phyloP scores from a whole-genome alignment of 2,329 filamentous ascomycete species.

The Ascocoryne sarcoides region DNA sequence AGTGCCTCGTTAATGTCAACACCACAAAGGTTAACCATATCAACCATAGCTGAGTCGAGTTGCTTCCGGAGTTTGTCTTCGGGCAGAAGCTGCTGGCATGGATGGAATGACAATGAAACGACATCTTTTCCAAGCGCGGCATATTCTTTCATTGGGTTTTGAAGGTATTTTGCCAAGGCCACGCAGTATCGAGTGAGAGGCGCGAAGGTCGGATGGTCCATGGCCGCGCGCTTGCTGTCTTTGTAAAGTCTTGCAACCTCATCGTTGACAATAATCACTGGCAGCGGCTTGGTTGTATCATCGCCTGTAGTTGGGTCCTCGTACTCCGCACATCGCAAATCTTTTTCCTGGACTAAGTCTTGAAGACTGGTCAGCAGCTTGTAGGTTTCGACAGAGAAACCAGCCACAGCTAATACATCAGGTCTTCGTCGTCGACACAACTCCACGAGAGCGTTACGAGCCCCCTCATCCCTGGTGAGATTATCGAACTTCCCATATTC shows the following conservation, averaged over 20 bases:
- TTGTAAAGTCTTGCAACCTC: slow-evolving; percentile 96
- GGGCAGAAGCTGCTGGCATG: slow-evolving; percentile 80
- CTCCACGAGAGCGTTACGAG: slow-evolving; percentile 63
- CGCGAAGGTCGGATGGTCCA: slow-evolving; percentile 73
- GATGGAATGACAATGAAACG: slow-evolving; percentile 76
- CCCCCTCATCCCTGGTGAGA: slow-evolving; percentile 60
- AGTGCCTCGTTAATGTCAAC: slow-evolving; percentile 93
- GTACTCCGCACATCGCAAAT: slow-evolving; percentile 72
- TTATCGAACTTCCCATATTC: slow-evolving; percentile 85
- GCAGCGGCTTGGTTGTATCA: slow-evolving; percentile 68
- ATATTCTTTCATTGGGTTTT: slow-evolving; percentile 95
- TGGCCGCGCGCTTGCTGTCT: slow-evolving; percentile 68
- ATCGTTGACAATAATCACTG: slow-evolving; percentile 88
- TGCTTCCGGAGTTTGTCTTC: slow-evolving; percentile 79
- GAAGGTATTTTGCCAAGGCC: slow-evolving; percentile 80
- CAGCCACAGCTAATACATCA: slow-evolving; percentile 83
- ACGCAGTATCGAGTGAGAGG: slow-evolving; percentile 83
- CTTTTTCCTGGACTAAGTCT: slow-evolving; percentile 67
- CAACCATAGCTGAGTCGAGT: slow-evolving; percentile 93
- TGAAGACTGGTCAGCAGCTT: slow-evolving; percentile 76
- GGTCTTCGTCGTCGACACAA: slow-evolving; percentile 72
- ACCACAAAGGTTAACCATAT: slow-evolving; percentile 95
- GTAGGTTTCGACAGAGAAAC: slow-evolving; percentile 79
- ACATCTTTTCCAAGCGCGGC: slow-evolving; percentile 86
- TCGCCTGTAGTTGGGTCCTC: slow-evolving; percentile 70